These are phyloP conservation scores for Fusarium sp. DNA, from an alignment of 2,329 filamentous ascomycete species.

Conservation along the genomic window DNA sequence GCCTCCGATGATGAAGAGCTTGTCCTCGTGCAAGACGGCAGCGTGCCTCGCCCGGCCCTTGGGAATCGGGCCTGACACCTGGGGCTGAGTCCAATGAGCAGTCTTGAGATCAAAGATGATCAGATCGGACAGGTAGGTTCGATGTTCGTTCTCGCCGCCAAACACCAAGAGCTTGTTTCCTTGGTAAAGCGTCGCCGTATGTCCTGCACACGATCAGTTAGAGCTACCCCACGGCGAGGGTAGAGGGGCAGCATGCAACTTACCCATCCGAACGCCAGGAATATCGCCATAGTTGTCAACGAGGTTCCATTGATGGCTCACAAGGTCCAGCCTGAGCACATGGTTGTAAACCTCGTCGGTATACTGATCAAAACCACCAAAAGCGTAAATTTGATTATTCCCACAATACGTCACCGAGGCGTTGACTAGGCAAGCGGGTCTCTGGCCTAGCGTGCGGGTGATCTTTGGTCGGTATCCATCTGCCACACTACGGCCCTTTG, in stretches of 20 bases:
- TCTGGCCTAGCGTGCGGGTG: constrained; percentile 76
- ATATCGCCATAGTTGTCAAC: constrained; percentile 99
- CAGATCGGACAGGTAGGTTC: constrained; percentile 92
- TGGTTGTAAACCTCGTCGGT: constrained; percentile 99
- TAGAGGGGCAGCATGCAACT: constrained; percentile 37
- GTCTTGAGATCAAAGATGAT: constrained; percentile 96
- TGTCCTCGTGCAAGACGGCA: constrained; percentile 93
- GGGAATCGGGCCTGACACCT: constrained; percentile 82
- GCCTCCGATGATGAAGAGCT: constrained; percentile 94
- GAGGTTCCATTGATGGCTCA: constrained; percentile 89
- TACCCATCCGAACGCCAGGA: constrained; percentile 95
- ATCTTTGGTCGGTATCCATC: constrained; percentile 88
- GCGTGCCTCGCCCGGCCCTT: constrained; percentile 92
- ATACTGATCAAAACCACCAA: constrained; percentile 98
- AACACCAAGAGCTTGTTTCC: constrained; percentile 96
- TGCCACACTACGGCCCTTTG: constrained; percentile 67
- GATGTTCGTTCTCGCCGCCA: constrained; percentile 96
- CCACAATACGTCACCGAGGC: constrained; percentile 98
- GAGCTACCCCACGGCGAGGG: not conserved
- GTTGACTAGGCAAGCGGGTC: constrained; percentile 94
- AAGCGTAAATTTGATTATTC: constrained; percentile 96
- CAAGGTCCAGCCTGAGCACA: constrained; percentile 85
- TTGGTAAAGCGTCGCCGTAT: constrained; percentile 93
- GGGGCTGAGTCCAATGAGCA: constrained; percentile 92
- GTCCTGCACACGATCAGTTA: constrained; percentile 62